A percentile compares a stretch with the other conserved stretches of the same genome.
phyloP scores from a whole-genome alignment of 2,329 filamentous ascomycete species.

The Tolypocladium guangdongense region DNA sequence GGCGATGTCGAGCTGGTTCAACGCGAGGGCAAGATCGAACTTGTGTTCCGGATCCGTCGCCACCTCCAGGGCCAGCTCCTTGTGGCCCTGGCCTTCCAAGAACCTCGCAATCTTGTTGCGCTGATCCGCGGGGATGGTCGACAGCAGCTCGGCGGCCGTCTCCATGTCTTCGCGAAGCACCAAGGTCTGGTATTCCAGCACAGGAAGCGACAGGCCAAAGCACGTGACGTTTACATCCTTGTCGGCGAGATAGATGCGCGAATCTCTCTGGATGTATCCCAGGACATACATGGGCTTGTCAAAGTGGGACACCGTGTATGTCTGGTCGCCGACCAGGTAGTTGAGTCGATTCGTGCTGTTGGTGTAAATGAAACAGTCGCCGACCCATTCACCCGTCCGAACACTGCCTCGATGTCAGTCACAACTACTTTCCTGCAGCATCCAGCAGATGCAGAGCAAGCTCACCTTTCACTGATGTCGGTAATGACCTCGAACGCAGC shows the following conservation, averaged over 20 bases:
- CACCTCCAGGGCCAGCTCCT: constrained; percentile 88
- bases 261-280: constrained; percentile 90
- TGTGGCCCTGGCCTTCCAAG: constrained; percentile 92
- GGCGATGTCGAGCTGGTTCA: constrained; percentile 77
- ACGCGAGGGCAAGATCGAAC: constrained; percentile 77
- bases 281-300: constrained; percentile 92
- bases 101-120: constrained; percentile 98
- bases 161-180: constrained; percentile 92
- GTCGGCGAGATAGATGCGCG: constrained; percentile 88
- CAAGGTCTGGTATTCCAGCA: constrained; percentile 93
- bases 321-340: constrained; percentile 95
- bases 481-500: constrained; percentile 93
- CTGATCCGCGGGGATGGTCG: constrained; percentile 79
- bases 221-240: constrained; percentile 91
- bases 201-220: constrained; percentile 79
- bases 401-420: constrained; percentile 43
- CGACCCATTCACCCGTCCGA: constrained; percentile 92
- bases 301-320: constrained; percentile 94
- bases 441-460: not conserved
- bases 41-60: constrained; percentile 93
- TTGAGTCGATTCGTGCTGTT: constrained; percentile 94
- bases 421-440: not conserved
- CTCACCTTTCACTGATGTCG: constrained; percentile 80
- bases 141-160: constrained; percentile 72
- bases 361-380: constrained; percentile 98